Evolutionary conservation across 192 early-diverging fungal genomes (phyloP).

Genomic region (Mycoemilia scoparia): DNA sequence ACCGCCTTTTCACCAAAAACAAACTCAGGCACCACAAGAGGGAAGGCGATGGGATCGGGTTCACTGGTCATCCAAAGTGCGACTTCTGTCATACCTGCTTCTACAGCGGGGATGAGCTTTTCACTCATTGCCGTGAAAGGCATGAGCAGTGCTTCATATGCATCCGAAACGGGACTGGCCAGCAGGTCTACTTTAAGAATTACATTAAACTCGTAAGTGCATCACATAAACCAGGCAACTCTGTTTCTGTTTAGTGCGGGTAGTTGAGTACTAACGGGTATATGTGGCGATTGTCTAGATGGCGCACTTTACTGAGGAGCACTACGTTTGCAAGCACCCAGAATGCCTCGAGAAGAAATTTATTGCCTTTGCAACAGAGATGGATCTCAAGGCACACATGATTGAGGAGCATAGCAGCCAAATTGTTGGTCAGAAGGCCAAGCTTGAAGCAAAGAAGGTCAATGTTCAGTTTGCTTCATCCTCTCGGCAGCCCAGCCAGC

Average conservation of each 20-base stretch:
- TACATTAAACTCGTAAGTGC: slow-evolving; percentile 63
- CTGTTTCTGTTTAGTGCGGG: background rate
- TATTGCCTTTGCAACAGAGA: slow-evolving; percentile 79
- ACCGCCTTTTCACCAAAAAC: slow-evolving; percentile 58
- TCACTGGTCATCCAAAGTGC: slow-evolving; percentile 77
- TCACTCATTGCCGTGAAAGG: slow-evolving; percentile 75
- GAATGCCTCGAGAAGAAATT: slow-evolving; percentile 88
- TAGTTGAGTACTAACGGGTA: too few relatives aligned
- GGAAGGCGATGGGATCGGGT: slow-evolving; percentile 52
- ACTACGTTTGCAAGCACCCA: slow-evolving; percentile 59
- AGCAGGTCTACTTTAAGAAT: slow-evolving; percentile 75
- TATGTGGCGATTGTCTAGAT: too few relatives aligned
- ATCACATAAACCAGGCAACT: slow-evolving; percentile 24
- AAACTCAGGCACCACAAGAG: slow-evolving; percentile 61
- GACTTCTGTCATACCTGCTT: slow-evolving; percentile 69
- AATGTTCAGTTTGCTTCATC: slow-evolving; percentile 9
- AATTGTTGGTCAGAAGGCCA: slow-evolving; percentile 15
- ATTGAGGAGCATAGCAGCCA: slow-evolving; percentile 28
- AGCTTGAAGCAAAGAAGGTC: slow-evolving; percentile 18
- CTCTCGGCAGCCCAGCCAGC: background rate
- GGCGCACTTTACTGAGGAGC: slow-evolving; percentile 66
- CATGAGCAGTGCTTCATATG: slow-evolving; percentile 95
- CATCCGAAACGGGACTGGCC: slow-evolving; percentile 39
- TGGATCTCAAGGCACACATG: slow-evolving; percentile 83
- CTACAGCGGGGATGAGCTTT: slow-evolving; percentile 88